These are phyloP conservation scores for Tylopilus cervinicoccineus DNA, from an alignment of 768 basidiomycete genomes.

Conservation along the genomic window DNA sequence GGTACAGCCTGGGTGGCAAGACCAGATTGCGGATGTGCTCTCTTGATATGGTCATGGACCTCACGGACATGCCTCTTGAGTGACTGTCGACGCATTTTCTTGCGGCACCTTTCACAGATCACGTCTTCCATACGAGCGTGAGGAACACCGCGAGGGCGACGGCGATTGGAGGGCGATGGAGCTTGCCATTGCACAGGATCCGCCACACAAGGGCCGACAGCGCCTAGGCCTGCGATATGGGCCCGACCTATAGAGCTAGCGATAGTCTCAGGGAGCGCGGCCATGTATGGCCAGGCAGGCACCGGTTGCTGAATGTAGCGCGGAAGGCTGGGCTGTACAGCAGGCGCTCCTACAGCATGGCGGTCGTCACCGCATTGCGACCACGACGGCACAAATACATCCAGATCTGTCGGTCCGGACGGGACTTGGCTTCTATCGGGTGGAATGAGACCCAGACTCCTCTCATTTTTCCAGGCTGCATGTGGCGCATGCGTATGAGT, in stretches of 20 bases:
- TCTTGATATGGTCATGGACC: constrained; percentile 17
- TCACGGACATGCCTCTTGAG: constrained; percentile 17
- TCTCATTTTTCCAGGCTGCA: not conserved
- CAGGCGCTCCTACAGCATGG: constrained; percentile 21
- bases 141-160: not conserved
- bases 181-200: constrained; percentile 3
- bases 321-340: constrained; percentile 4
- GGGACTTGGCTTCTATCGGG: constrained; percentile 8
- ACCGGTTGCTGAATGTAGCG: not conserved
- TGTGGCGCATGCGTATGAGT: not conserved
- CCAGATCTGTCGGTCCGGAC: constrained; percentile 1
- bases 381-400: not conserved
- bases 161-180: constrained; percentile 1
- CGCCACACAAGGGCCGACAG: not conserved
- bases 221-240: not conserved
- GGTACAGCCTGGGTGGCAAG: not conserved
- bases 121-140: not conserved
- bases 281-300: not conserved
- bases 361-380: not conserved
- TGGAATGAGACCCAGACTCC: not conserved
- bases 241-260: not conserved
- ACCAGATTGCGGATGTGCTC: constrained; percentile 2
- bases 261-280: not conserved
- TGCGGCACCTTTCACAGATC: constrained; percentile 10
- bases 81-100: constrained; percentile 15